Base-by-base conservation (phyloP, 768 basidiomycete species). In the Russula olivacea region DNA sequence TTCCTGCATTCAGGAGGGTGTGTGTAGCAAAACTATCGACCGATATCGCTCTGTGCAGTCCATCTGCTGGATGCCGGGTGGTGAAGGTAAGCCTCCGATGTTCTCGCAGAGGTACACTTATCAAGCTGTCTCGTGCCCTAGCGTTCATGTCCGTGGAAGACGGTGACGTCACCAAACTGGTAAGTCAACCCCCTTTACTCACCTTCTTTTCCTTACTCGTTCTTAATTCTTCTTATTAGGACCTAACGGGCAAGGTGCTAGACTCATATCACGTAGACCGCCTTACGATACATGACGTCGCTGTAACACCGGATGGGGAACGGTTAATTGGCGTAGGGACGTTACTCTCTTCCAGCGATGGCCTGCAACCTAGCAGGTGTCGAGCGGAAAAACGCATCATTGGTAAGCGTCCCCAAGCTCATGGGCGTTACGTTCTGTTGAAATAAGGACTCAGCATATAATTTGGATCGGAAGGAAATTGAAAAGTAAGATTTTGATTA, bases 71-170 rank as follows among this genome's bases (percentile, higher is more conserved):
- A 80, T 83, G 64, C 85, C 88, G 12, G 77, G 76, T 58, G 83
- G 86, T 43, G 77, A 83, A 74, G 79, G 86, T 86, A 64, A 63
- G 71, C 53, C 32, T 58, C 63, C 58, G 63, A 59, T 36, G 40
- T 59, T 65, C 64, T 48, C 55, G 30, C 54, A 17, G 14, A 30
- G 32, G 23, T 51, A 41, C 14, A 45, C 40, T 7, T 57, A 58
- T 58, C 50, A 36, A 48, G 12, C 15, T 43, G n/a, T 52, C 32
- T 36, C 25, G 30, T 49, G 36, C 10, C 32, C 49, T 17, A 87
- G 87, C 81, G 9, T 88, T 91, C 77, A 72, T 89, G 60, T 87
- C 86, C 14, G 84, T 89, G 17, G 88, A 90, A 72, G 83, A 81
- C 21, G 82, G 79, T 59, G 75, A 77, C 65, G 84, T 88, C 12